Base-by-base conservation (phyloP, 2,329 filamentous ascomycete species). In the Helminthosporium solani region DNA sequence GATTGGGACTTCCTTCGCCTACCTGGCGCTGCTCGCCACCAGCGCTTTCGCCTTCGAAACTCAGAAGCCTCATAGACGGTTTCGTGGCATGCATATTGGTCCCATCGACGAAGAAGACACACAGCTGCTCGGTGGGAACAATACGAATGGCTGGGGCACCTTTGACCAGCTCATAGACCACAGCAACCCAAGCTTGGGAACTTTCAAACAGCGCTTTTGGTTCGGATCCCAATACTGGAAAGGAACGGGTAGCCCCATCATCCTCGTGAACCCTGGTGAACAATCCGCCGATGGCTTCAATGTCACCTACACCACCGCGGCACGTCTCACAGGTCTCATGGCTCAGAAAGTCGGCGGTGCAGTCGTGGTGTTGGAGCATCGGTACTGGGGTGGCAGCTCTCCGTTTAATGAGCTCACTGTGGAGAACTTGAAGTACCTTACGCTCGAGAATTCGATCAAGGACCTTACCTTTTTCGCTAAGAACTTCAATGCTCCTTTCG, bases 391-490 rank as follows among this genome's bases (percentile, higher is more conserved):
- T 2, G 21, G n/a, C 2, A 31, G 25, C 2, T 33, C 40, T 21
- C 40, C 40, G 6, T 33, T 33, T 14, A 15, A 27, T 3, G 30
- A 42, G 9, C 21, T 42, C 27, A 42, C 40, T 15, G 18, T 28
- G 5, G 40, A 42, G 28, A 42, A 33, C 11, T 27, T 42, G 30
- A 15, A 42, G n/a, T 34, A 42, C n/a, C 40, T 33, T 2, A 42
- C 40, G 40, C 30, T 42, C 12, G 40, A 42, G 9, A 33, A 42
- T 15, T 27, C 40, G 19, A 42, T 42, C n/a, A 18, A 42, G 30
- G 40, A 42, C 15, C 31, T 42, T 3, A 21, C 20, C 12, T 23
- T 34, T 11, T 42, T 42, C 20, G 40, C 40, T n/a, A 33, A 19
- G 11, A 42, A 33, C 14, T 27, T 23, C 18, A 25, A 34, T 19